Percentiles rank a stretch among this genome's conserved stretches.
These are phyloP conservation scores for Cadophora malorum DNA, from an alignment of 2,329 filamentous ascomycete species.

Conservation along the genomic window DNA sequence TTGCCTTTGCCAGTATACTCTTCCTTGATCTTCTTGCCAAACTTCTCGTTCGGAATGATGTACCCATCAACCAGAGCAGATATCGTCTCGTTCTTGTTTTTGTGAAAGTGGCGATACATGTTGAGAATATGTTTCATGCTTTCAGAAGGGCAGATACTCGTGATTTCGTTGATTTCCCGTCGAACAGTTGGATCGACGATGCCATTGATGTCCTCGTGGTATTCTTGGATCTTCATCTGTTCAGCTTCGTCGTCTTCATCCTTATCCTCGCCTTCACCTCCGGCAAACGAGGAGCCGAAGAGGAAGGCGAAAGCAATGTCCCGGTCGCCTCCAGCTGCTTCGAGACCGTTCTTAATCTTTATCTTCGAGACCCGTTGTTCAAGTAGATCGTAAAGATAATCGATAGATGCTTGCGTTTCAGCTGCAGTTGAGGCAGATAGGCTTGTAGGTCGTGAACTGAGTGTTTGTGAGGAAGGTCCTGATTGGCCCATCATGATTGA, in stretches of 20 bases:
- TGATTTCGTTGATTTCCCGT: neutral
- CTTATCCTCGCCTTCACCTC: neutral
- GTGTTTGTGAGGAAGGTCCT: neutral
- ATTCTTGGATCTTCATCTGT: neutral
- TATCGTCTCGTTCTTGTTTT: neutral
- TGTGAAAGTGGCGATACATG: neutral
- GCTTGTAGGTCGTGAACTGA: neutral
- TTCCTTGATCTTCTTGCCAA: too few species aligned
- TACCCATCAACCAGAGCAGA: neutral
- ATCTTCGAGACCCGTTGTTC: neutral
- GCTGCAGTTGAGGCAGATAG: neutral
- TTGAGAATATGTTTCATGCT: neutral
- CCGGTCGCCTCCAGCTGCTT: neutral
- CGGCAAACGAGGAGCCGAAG: neutral
- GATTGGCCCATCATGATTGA: neutral
- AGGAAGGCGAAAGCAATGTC: neutral
- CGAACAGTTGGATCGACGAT: neutral
- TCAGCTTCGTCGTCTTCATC: neutral
- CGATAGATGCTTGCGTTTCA: neutral
- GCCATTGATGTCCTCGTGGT: neutral
- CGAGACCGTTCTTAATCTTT: neutral
- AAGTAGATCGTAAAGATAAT: neutral
- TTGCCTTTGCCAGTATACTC: neutral
- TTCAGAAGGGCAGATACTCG: neutral
- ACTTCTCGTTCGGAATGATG: neutral